Evolutionary conservation across 371 early-diverging fungal species (phyloP).

Genomic region (Saksenaea vasiformis): DNA sequence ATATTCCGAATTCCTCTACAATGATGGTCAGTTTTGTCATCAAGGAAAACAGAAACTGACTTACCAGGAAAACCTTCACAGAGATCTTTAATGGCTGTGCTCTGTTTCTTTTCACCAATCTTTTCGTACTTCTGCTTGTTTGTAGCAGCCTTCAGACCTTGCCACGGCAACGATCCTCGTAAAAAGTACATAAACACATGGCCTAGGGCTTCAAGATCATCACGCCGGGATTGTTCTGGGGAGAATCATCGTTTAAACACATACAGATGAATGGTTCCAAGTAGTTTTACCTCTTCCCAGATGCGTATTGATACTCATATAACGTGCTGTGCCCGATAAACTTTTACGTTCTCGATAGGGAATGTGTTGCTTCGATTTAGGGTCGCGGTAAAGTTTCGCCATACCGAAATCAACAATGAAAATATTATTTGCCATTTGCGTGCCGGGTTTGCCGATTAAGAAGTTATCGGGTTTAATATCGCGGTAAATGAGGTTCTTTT

Average conservation of each 20-base stretch:
- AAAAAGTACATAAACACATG: constrained; percentile 93
- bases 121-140: constrained; percentile 92
- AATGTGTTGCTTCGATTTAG: constrained; percentile 82
- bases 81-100: constrained; percentile 71
- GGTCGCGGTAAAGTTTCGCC: constrained; percentile 85
- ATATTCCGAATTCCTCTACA: constrained; percentile 81
- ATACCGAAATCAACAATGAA: constrained; percentile 90
- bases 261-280: not conserved
- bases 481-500: constrained; percentile 92
- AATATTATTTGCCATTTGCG: constrained; percentile 48
- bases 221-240: constrained; percentile 85
- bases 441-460: constrained; percentile 70
- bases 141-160: constrained; percentile 85
- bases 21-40: constrained; percentile 6
- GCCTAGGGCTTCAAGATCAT: constrained; percentile 92
- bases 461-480: constrained; percentile 99
- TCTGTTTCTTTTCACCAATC: constrained; percentile 88
- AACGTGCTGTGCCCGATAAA: constrained; percentile 88
- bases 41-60: not conserved
- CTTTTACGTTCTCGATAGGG: constrained; percentile 80
- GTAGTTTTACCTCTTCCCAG: constrained; percentile 57
- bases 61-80: constrained; percentile 70
- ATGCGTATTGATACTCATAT: constrained; percentile 92
- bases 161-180: constrained; percentile 91
- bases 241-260: not conserved